Evolutionary conservation across 768 basidiomycete species (phyloP), one percentile per base, ranked within the genome.

Genomic region (Pulveroboletus sp.): DNA sequence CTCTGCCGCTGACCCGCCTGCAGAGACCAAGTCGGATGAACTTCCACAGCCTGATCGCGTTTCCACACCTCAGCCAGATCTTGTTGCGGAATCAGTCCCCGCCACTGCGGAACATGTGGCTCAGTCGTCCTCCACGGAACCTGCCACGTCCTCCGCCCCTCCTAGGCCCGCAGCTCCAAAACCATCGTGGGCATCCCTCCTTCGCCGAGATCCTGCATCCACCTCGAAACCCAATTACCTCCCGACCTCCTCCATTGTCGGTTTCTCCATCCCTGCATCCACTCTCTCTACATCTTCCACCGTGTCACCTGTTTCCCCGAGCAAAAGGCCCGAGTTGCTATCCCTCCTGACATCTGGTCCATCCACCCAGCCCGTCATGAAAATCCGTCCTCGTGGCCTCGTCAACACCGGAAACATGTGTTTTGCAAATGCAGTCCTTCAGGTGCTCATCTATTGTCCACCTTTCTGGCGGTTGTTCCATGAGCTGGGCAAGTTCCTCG

Each of bases 321-420:
- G 56, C 11, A 74, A 75, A 52, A 79, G 76, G 46, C 64, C 69
- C 4, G 82, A 80, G 52, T 66, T 88, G 4, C 53, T 84, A 8
- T 70, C 69, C 0, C 74, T 87, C n/a, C 71, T 88, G 1, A 79
- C 69, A 8, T 67, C 69, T 1, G 73, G 71, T 0, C 63, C 74
- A 6, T 52, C 65, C 5, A 54, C 55, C 4, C 60, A 56, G 1
- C 47, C 57, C 9, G 7, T 24, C 33, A 50, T 64, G 32, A 68
- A 66, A 42, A 78, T 89, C 31, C 73, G 76, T 7, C 82, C 90
- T 1, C 76, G 94, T 13, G 95, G 95, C 5, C 71, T 99, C 43
- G 76, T 98, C 57, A 99, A 99, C 68, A 86, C 82, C 3, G 94
- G 95, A 1, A 99, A 99, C 69, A 85, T 97, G 84, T 99, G 95